phyloP scores from a whole-genome alignment of 192 early-diverging fungal species.

The Podila epigama region DNA sequence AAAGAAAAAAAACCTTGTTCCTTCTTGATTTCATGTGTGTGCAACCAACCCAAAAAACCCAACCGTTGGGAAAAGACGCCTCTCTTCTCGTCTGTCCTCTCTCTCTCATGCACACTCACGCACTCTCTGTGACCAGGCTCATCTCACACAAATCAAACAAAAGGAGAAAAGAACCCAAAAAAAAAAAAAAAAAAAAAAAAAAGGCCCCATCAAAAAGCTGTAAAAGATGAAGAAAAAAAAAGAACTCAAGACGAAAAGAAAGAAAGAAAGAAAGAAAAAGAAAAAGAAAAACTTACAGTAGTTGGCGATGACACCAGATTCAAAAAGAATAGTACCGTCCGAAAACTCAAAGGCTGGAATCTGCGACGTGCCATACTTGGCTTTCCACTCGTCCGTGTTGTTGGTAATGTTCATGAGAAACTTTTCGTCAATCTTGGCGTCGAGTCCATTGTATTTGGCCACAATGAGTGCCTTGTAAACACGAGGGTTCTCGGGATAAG shows the following conservation, averaged over 20 bases:
- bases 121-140: too few species aligned
- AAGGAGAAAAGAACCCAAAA: not conserved
- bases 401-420: constrained; percentile 70
- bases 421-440: constrained; percentile 58
- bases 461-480: constrained; percentile 57
- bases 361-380: constrained; percentile 70
- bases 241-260: not conserved
- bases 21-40: too few species aligned
- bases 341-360: constrained; percentile 82
- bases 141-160: too few species aligned
- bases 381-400: constrained; percentile 76
- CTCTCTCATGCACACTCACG: too few species aligned
- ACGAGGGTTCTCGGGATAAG: constrained; percentile 70
- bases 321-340: constrained; percentile 65
- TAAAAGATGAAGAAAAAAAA: not conserved
- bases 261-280: not conserved
- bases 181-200: not conserved
- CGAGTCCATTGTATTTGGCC: constrained; percentile 74
- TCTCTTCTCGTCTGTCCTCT: too few species aligned
- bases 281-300: constrained; percentile 63
- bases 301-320: constrained; percentile 88
- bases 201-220: not conserved
- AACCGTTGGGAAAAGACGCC: too few species aligned
- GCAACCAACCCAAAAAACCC: too few species aligned
- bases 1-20: too few species aligned